Percentiles rank a stretch among this genome's conserved stretches.
Conservation (phyloP, 352 stramenopile species). For the Globisporangium viniferum region DNA sequence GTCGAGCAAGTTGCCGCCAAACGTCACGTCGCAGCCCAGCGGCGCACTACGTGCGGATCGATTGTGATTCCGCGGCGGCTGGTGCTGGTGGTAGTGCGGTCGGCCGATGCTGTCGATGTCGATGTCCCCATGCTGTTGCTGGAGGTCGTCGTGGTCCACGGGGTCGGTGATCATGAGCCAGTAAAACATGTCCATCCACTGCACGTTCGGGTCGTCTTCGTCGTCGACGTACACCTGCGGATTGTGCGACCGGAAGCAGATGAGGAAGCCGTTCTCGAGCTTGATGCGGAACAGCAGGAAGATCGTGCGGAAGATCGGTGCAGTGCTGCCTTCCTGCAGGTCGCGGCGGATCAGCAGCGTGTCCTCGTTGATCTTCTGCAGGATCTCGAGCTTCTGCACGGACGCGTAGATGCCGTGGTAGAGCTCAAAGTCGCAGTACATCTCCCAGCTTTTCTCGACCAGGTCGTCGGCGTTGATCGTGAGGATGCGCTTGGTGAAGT, state of each 20-base stretch:
- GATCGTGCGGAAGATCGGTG: constrained; percentile 72
- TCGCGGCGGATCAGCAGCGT: constrained; percentile 72
- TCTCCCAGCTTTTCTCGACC: constrained; percentile 73
- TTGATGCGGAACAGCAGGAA: constrained; percentile 76
- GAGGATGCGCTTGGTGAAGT: constrained; percentile 72
- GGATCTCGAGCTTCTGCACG: constrained; percentile 75
- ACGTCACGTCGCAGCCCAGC: constrained; percentile 25
- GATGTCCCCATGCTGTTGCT: background rate
- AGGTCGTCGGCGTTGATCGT: constrained; percentile 62
- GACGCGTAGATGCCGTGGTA: constrained; percentile 79
- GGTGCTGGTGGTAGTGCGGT: constrained; percentile 7
- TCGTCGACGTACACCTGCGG: constrained; percentile 59
- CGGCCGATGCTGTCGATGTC: constrained; percentile 10
- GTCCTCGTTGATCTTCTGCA: constrained; percentile 76
- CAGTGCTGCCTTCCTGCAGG: constrained; percentile 52
- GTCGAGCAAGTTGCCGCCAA: constrained; percentile 61
- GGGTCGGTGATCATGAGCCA: constrained; percentile 81
- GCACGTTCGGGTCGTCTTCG: constrained; percentile 73
- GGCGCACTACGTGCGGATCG: background rate
- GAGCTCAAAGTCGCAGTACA: constrained; percentile 76
- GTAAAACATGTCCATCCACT: constrained; percentile 88
- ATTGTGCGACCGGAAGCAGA: constrained; percentile 81
- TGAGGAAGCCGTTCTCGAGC: constrained; percentile 65
- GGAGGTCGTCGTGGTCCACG: background rate
- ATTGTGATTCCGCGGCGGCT: constrained; percentile 2